Evolutionary conservation across 352 stramenopile species (phyloP).

Genomic region (Pythium periplocum): DNA sequence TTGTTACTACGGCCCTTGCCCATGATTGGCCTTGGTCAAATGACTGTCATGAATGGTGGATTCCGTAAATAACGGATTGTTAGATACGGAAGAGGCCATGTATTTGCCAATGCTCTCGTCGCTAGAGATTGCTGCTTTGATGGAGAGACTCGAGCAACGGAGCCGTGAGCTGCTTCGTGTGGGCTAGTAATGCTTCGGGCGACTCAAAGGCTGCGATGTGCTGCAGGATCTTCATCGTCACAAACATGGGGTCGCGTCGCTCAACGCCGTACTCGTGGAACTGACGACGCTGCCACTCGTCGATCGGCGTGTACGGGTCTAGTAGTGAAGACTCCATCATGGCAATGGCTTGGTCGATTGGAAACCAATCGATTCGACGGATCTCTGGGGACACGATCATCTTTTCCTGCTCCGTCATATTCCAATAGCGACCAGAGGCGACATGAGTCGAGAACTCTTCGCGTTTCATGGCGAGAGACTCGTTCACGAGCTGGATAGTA

Average conservation of each 20-base stretch:
- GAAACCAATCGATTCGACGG: constrained; percentile 47
- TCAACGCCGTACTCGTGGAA: constrained; percentile 29
- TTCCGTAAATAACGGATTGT: too few species aligned
- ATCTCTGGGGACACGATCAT: constrained; percentile 52
- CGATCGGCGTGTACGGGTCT: constrained; percentile 23
- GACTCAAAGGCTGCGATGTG: constrained; percentile 26
- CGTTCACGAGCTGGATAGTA: constrained; percentile 31
- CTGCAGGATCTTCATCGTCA: constrained; percentile 36
- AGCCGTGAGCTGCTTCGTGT: constrained; percentile 19
- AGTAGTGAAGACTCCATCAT: constrained; percentile 33
- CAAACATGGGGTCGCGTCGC: constrained; percentile 49
- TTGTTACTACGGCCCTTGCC: too few species aligned
- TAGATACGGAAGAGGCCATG: too few species aligned
- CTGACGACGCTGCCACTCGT: constrained; percentile 35
- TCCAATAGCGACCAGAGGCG: constrained; percentile 32
- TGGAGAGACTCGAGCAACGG: constrained; percentile 14
- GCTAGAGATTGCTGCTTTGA: constrained; percentile 4
- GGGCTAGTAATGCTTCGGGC: constrained; percentile 13
- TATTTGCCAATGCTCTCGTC: too few species aligned
- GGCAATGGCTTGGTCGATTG: constrained; percentile 38
- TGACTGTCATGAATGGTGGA: too few species aligned
- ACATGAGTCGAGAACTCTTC: constrained; percentile 26
- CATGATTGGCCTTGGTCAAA: too few species aligned
- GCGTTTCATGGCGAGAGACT: constrained; percentile 30
- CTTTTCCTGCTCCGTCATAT: constrained; percentile 29